phyloP scores from a whole-genome alignment of 1,284 basidiomycete genomes.

The Cutaneotrichosporon sp. region DNA sequence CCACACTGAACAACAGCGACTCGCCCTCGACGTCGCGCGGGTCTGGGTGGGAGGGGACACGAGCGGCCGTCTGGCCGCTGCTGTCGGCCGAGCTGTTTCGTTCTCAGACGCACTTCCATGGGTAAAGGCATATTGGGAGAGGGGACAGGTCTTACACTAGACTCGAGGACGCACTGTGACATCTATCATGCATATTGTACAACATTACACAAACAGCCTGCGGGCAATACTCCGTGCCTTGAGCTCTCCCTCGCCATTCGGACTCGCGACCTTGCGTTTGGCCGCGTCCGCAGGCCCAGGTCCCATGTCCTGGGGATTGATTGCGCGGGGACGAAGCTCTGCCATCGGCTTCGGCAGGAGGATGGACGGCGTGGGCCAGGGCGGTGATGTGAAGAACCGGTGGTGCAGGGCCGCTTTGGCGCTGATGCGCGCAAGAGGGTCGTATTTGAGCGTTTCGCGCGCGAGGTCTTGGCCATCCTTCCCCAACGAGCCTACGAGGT shows the following conservation, averaged over 20 bases:
- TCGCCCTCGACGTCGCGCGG: conserved; percentile 54
- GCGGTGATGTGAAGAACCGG: conserved; percentile 40
- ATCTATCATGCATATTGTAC: conserved; percentile 16
- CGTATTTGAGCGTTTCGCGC: conserved; percentile 71
- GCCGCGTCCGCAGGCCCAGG: not conserved
- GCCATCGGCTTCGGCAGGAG: conserved; percentile 44
- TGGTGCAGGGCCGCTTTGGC: conserved; percentile 59
- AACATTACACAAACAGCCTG: conserved; percentile 18
- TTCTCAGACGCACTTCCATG: conserved; percentile 1
- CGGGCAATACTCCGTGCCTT: conserved; percentile 14
- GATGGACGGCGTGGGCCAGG: conserved; percentile 40
- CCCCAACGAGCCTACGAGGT: conserved; percentile 85
- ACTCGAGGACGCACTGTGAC: not conserved
- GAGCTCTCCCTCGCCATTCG: conserved; percentile 8
- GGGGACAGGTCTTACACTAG: not conserved
- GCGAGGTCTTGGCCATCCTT: conserved; percentile 82
- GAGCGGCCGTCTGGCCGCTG: conserved; percentile 12
- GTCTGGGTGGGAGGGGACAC: conserved; percentile 31
- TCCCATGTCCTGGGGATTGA: conserved; percentile 40
- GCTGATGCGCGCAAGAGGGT: conserved; percentile 75
- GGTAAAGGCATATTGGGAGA: conserved; percentile 12
- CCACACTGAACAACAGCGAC: conserved; percentile 45
- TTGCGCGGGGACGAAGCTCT: conserved; percentile 41
- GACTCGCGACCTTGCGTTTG: conserved; percentile 11
- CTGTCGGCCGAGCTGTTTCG: conserved; percentile 7